phyloP scores from a whole-genome alignment of 805 yeast genomes.

The Debaryomyces hansenii region DNA sequence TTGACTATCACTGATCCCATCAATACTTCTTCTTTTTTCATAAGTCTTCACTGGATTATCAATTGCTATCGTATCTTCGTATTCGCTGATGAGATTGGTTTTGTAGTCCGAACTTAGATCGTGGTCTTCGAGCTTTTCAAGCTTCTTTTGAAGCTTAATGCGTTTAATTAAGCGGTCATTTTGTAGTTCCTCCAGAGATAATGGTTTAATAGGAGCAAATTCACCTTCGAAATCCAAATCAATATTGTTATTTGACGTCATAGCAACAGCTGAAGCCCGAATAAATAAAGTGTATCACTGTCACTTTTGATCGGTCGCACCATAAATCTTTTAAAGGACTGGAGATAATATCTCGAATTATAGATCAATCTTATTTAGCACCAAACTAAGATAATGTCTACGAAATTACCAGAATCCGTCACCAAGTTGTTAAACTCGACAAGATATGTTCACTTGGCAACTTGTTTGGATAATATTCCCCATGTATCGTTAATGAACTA shows the following conservation, averaged over 20 bases:
- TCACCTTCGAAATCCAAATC: slow-evolving; percentile 30
- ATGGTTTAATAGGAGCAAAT: slow-evolving; percentile 25
- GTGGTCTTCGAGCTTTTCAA: slow-evolving; percentile 5
- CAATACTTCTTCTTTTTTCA: neutral
- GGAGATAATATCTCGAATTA: too few relatives aligned
- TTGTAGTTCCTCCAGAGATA: slow-evolving; percentile 18
- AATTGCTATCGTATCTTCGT: neutral
- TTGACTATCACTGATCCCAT: too few relatives aligned
- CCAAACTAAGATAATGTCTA: neutral
- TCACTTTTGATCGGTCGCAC: neutral
- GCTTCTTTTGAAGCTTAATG: slow-evolving; percentile 11
- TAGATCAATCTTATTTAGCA: too few relatives aligned
- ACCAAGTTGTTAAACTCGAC: slow-evolving; percentile 53
- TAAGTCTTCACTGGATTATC: neutral
- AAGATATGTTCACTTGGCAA: slow-evolving; percentile 80
- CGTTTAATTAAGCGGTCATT: slow-evolving; percentile 18
- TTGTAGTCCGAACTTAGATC: neutral
- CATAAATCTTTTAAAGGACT: neutral
- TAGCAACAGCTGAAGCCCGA: neutral
- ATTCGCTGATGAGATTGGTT: neutral
- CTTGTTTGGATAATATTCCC: slow-evolving; percentile 71
- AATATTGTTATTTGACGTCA: slow-evolving; percentile 1
- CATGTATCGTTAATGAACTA: slow-evolving; percentile 93
- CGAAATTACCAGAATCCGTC: slow-evolving; percentile 35
- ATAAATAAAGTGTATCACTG: neutral